Percentiles rank a stretch among this genome's conserved stretches.
Evolutionary conservation across 1,284 basidiomycete species (phyloP).

Genomic region (Ceraceosorus guamensis): DNA sequence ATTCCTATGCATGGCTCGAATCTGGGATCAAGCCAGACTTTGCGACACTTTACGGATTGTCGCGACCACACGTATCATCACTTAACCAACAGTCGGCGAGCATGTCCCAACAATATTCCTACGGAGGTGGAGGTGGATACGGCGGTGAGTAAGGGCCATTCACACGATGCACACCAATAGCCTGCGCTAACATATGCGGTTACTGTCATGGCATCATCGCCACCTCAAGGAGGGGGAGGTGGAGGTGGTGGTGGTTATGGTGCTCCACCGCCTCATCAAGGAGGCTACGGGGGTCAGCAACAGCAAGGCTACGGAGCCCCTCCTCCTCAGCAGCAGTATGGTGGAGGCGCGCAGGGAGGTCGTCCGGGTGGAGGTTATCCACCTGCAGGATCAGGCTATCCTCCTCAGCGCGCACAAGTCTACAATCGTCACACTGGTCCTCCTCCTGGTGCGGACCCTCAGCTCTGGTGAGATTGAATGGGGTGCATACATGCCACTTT

Average conservation of each 20-base stretch:
- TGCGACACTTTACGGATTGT: too few relatives aligned
- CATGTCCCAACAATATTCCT: constrained; percentile 33
- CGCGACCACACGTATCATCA: too few relatives aligned
- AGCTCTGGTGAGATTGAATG: constrained; percentile 25
- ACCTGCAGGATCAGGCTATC: constrained; percentile 14
- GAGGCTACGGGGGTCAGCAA: not conserved
- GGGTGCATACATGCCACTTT: too few relatives aligned
- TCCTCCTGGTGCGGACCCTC: constrained; percentile 34
- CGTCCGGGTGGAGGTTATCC: constrained; percentile 15
- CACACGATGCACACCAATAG: too few relatives aligned
- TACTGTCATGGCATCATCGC: not conserved
- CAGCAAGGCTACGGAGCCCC: constrained; percentile 17
- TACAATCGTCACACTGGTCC: constrained; percentile 27
- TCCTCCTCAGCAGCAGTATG: constrained; percentile 13
- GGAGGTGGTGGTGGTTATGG: constrained; percentile 9
- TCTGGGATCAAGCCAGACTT: too few relatives aligned
- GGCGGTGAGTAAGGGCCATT: constrained; percentile 13
- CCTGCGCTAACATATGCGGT: too few relatives aligned
- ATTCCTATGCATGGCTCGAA: too few relatives aligned
- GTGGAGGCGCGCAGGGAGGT: not conserved
- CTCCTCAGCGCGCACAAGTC: constrained; percentile 19
- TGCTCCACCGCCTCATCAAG: constrained; percentile 16
- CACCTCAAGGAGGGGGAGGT: not conserved
- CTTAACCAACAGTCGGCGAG: too few relatives aligned
- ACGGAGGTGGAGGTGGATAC: constrained; percentile 13